Percentiles rank a stretch among this genome's conserved stretches.
Conservation (phyloP, 2,329 filamentous ascomycete species). For the Colletotrichum eleusines region DNA sequence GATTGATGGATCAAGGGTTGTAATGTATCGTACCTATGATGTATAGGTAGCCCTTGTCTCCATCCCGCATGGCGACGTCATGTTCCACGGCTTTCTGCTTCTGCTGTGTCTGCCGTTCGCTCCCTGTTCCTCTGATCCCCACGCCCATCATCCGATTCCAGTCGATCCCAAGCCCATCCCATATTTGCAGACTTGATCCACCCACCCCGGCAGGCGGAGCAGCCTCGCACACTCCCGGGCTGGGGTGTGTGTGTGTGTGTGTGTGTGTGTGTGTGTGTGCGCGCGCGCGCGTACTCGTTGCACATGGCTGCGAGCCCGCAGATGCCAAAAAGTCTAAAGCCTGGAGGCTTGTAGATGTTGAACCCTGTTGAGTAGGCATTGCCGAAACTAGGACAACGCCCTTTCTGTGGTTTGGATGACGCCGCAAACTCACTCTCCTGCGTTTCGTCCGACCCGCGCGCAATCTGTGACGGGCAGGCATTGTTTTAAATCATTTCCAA, state of each 20-base stretch:
- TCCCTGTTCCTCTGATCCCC: slow-evolving; percentile 4
- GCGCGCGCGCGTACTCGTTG: too few relatives aligned
- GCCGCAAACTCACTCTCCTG: not conserved
- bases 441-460: not conserved
- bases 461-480: not conserved
- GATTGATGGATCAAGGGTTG: not conserved
- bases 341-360: not conserved
- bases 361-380: too few relatives aligned
- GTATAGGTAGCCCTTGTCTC: too few relatives aligned
- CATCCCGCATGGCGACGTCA: not conserved
- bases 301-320: not conserved
- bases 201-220: not conserved
- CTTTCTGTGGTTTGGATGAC: not conserved
- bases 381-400: not conserved
- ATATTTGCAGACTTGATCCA: not conserved
- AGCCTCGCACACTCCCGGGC: not conserved
- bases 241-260: slow-evolving; percentile 26
- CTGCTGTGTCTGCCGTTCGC: not conserved
- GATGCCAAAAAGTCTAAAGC: not conserved
- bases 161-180: slow-evolving; percentile 14
- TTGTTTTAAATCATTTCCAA: too few relatives aligned
- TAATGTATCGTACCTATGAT: too few relatives aligned
- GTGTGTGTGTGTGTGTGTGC: too few relatives aligned
- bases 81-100: slow-evolving; percentile 12
- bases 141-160: slow-evolving; percentile 26